phyloP scores from a whole-genome alignment of 345 rosid species.

The Acer yangbiense region DNA sequence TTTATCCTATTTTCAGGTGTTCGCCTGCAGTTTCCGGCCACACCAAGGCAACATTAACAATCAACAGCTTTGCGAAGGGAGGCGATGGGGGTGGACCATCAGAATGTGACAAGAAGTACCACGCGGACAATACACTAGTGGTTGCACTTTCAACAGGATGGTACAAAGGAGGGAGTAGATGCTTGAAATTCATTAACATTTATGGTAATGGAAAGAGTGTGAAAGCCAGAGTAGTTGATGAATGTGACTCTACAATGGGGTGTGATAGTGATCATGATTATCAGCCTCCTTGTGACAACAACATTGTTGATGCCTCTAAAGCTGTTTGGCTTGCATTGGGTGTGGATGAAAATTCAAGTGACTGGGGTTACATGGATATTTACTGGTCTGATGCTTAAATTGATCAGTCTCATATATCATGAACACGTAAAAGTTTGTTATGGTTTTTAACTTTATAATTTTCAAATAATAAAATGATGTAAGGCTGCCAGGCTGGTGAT shows the following conservation, averaged over 20 bases:
- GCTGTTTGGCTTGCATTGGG: slow-evolving; percentile 45
- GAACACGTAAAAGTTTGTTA: too few relatives aligned
- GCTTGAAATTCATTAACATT: slow-evolving; percentile 24
- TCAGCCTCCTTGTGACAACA: slow-evolving; percentile 32
- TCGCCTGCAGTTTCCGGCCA: slow-evolving; percentile 20
- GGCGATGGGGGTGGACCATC: slow-evolving; percentile 28
- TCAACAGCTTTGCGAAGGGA: slow-evolving; percentile 27
- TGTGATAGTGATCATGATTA: slow-evolving; percentile 32
- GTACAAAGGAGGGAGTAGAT: slow-evolving; percentile 23
- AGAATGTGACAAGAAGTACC: slow-evolving; percentile 25
- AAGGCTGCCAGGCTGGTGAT: too few relatives aligned
- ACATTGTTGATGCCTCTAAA: slow-evolving; percentile 34
- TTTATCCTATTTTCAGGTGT: slow-evolving; percentile 26
- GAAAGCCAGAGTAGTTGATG: slow-evolving; percentile 37
- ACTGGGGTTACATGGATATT: slow-evolving; percentile 35
- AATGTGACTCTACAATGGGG: slow-evolving; percentile 37
- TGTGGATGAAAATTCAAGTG: slow-evolving; percentile 1
- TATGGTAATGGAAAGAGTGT: slow-evolving; percentile 30
- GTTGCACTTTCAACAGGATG: slow-evolving; percentile 40
- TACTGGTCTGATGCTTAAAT: slow-evolving; percentile 41
- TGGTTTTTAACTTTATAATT: too few relatives aligned
- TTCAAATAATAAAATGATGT: too few relatives aligned
- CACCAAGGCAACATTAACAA: slow-evolving; percentile 30
- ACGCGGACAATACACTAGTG: slow-evolving; percentile 14
- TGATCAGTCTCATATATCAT: neutral